These are phyloP conservation scores for Xanthoparmelia taractica DNA, from an alignment of 495 filamentous ascomycete species.

Conservation along the genomic window DNA sequence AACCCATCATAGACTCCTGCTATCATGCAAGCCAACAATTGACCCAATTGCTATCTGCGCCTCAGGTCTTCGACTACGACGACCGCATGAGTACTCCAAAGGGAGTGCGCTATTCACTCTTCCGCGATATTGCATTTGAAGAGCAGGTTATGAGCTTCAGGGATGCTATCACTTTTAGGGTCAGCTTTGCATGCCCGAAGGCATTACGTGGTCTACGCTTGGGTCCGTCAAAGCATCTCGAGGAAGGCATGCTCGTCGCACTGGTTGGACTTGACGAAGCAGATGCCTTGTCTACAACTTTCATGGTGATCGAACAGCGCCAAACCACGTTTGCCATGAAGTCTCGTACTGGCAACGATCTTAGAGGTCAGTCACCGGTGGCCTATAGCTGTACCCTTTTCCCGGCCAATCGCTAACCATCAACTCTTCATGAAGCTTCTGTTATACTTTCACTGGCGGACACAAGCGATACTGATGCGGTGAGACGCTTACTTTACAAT, in stretches of 20 bases:
- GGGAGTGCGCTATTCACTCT: slow-evolving; percentile 23
- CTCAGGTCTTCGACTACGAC: slow-evolving; percentile 19
- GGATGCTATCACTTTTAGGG: slow-evolving; percentile 14
- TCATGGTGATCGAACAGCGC: slow-evolving; percentile 24
- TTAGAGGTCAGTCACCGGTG: slow-evolving; percentile 19
- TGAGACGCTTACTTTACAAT: slow-evolving; percentile 21
- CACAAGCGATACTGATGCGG: slow-evolving; percentile 17
- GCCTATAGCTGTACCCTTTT: not conserved
- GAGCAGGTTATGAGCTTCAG: slow-evolving; percentile 20
- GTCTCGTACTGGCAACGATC: slow-evolving; percentile 22
- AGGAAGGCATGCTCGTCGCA: slow-evolving; percentile 29
- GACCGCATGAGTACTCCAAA: slow-evolving; percentile 19
- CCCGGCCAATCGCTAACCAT: not conserved
- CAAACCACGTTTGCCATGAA: slow-evolving; percentile 27
- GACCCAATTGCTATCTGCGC: not conserved
- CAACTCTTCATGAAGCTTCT: slow-evolving; percentile 12
- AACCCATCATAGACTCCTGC: slow-evolving; percentile 23
- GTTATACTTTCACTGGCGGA: slow-evolving; percentile 21
- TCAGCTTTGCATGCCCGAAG: slow-evolving; percentile 27
- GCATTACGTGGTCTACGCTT: slow-evolving; percentile 22
- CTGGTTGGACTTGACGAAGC: slow-evolving; percentile 25
- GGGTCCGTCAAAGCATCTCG: slow-evolving; percentile 21
- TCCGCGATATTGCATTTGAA: slow-evolving; percentile 24
- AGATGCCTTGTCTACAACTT: slow-evolving; percentile 22
- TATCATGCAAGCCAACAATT: slow-evolving; percentile 27